Evolutionary conservation across 177 flowering plant species (phyloP).

Genomic region (Vitis hybrid): DNA sequence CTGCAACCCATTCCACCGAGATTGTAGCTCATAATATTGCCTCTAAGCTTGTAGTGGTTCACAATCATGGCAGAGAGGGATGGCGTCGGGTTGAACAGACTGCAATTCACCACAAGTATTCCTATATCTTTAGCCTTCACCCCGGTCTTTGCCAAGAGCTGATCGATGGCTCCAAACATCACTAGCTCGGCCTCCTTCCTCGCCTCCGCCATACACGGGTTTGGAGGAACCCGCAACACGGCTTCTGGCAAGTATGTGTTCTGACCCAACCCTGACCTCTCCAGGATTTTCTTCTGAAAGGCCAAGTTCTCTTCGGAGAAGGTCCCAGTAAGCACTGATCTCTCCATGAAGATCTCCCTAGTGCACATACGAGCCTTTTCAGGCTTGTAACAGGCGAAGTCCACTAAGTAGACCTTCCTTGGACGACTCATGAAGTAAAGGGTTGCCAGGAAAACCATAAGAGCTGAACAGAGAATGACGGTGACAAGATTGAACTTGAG

Average conservation of each 20-base stretch:
- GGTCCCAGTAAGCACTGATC: slow-evolving; percentile 35
- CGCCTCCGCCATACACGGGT: slow-evolving; percentile 78
- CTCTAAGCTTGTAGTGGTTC: slow-evolving; percentile 75
- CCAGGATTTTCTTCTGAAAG: slow-evolving; percentile 64
- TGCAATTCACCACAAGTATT: slow-evolving; percentile 69
- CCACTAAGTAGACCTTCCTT: slow-evolving; percentile 46
- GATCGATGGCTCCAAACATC: slow-evolving; percentile 76
- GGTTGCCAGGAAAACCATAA: slow-evolving; percentile 35
- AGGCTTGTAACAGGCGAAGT: slow-evolving; percentile 77
- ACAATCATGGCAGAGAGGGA: slow-evolving; percentile 72
- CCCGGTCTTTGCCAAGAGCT: slow-evolving; percentile 58
- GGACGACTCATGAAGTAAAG: slow-evolving; percentile 49
- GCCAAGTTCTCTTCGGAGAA: slow-evolving; percentile 60
- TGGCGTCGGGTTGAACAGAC: slow-evolving; percentile 75
- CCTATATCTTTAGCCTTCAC: slow-evolving; percentile 76
- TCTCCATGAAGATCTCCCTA: slow-evolving; percentile 55
- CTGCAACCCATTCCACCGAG: slow-evolving; percentile 93
- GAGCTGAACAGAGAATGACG: slow-evolving; percentile 22
- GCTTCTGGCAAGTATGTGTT: slow-evolving; percentile 71
- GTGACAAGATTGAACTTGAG: slow-evolving; percentile 41
- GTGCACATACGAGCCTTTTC: slow-evolving; percentile 28
- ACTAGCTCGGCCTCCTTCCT: slow-evolving; percentile 73
- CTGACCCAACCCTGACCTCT: slow-evolving; percentile 72
- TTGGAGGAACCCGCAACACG: slow-evolving; percentile 50
- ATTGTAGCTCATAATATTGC: slow-evolving; percentile 62